Evolutionary conservation across 1,284 basidiomycete species (phyloP).

Genomic region (Rhizopogon hawkerae): DNA sequence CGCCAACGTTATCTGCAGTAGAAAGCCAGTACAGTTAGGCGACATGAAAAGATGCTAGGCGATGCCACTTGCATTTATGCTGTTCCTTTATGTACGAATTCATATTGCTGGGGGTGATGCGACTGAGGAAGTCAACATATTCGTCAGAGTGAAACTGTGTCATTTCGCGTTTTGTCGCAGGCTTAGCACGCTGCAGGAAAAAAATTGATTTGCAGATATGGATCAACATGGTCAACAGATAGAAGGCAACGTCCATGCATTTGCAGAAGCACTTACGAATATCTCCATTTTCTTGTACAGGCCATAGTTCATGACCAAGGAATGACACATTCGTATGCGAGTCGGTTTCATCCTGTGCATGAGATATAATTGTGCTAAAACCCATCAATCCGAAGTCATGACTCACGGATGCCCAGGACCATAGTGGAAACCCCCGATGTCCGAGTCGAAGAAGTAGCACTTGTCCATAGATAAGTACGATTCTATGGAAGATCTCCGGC

Average conservation of each 20-base stretch:
- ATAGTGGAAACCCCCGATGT: conserved; percentile 98
- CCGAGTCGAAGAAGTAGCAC: conserved; percentile 98
- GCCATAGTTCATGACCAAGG: conserved; percentile 99
- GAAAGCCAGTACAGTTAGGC: not conserved
- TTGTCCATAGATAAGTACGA: conserved; percentile 25
- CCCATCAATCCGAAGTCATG: not conserved
- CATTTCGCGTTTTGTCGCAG: conserved; percentile 97
- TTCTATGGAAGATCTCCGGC: conserved; percentile 3
- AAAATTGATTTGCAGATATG: not conserved
- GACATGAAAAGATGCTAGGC: not conserved
- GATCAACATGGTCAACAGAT: not conserved
- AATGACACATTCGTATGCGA: conserved; percentile 98
- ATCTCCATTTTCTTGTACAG: conserved; percentile 97
- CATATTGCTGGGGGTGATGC: conserved; percentile 82
- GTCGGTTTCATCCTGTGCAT: conserved; percentile 84
- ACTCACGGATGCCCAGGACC: conserved; percentile 84
- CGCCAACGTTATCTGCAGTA: conserved; percentile 71
- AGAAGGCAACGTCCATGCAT: not conserved
- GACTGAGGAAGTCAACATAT: conserved; percentile 83
- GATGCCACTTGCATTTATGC: conserved; percentile 74
- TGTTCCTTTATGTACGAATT: conserved; percentile 89
- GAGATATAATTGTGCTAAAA: conserved; percentile 5
- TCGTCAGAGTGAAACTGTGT: conserved; percentile 93
- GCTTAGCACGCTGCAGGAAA: conserved; percentile 80
- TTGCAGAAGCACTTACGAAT: conserved; percentile 56